Conservation (phyloP, 352 stramenopile genomes). For the Phytophthora chlamydospora region DNA sequence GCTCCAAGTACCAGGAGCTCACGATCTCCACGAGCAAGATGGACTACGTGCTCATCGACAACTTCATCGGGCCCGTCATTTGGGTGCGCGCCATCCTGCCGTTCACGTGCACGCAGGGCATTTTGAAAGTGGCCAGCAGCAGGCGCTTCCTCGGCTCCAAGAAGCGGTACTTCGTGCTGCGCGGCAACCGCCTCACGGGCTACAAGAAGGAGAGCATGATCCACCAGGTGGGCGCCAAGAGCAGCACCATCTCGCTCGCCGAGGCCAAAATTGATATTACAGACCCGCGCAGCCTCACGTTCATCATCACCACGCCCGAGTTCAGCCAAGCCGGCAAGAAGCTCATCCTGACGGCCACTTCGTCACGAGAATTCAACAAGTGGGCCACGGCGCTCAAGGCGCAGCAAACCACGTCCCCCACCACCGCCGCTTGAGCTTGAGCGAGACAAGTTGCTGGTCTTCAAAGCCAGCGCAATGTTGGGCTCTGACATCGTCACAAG, state of each 20-base stretch:
- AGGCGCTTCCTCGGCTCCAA: constrained; percentile 83
- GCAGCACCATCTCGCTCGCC: constrained; percentile 66
- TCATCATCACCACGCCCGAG: constrained; percentile 82
- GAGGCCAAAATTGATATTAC: constrained; percentile 72
- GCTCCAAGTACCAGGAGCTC: constrained; percentile 79
- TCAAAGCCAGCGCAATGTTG: constrained; percentile 10
- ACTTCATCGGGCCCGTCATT: constrained; percentile 84
- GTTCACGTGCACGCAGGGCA: constrained; percentile 85
- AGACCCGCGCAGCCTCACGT: constrained; percentile 69
- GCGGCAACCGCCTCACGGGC: constrained; percentile 60
- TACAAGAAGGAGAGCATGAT: constrained; percentile 84
- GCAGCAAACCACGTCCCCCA: constrained; percentile 41
- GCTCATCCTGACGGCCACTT: constrained; percentile 75
- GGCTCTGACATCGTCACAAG: constrained; percentile 7
- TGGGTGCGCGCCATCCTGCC: constrained; percentile 87
- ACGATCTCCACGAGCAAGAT: constrained; percentile 72
- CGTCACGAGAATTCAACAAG: constrained; percentile 86
- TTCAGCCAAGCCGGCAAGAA: constrained; percentile 79
- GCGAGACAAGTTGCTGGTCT: constrained; percentile 5
- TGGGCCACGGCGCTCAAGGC: constrained; percentile 74
- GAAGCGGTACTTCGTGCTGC: constrained; percentile 86
- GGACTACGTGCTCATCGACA: constrained; percentile 86
- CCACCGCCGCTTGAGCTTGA: constrained; percentile 47
- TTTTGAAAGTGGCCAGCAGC: constrained; percentile 82
- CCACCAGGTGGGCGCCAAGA: constrained; percentile 74